A percentile compares a stretch with the other conserved stretches of the same genome.
phyloP scores from a whole-genome alignment of 202 grass and related monocot species.

The Schoenoplectus triqueter region DNA sequence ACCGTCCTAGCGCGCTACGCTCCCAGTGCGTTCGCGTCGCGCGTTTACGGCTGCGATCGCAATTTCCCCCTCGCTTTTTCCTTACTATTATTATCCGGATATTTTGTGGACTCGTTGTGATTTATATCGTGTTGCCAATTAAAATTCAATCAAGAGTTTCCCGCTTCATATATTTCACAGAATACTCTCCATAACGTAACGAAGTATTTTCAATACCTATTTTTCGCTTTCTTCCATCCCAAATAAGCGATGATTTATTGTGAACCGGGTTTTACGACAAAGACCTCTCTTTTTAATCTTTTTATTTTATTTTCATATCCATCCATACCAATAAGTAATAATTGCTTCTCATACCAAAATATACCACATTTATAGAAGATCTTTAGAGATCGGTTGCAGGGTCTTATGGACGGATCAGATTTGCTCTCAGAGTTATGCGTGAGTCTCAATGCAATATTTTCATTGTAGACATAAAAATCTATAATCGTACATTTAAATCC shows the following conservation, averaged over 20 bases:
- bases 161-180: neutral
- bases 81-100: neutral
- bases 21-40: constrained; percentile 14
- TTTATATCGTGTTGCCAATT: neutral
- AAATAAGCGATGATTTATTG: constrained; percentile 15
- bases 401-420: neutral
- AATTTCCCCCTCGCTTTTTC: constrained; percentile 1
- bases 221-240: neutral
- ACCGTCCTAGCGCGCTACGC: neutral
- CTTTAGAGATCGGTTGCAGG: neutral
- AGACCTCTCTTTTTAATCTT: neutral
- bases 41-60: constrained; percentile 38
- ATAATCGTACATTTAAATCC: no score
- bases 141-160: neutral
- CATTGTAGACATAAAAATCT: no score
- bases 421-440: no score
- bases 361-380: constrained; percentile 25
- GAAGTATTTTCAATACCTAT: neutral
- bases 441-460: no score
- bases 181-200: no score
- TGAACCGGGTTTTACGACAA: constrained; percentile 3
- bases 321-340: neutral
- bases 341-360: constrained; percentile 9
- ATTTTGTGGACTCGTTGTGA: neutral
- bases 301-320: neutral